A percentile compares a stretch with the other conserved stretches of the same genome.
Evolutionary conservation across 768 basidiomycete species (phyloP).

Genomic region (Hygrocybe coccinea): DNA sequence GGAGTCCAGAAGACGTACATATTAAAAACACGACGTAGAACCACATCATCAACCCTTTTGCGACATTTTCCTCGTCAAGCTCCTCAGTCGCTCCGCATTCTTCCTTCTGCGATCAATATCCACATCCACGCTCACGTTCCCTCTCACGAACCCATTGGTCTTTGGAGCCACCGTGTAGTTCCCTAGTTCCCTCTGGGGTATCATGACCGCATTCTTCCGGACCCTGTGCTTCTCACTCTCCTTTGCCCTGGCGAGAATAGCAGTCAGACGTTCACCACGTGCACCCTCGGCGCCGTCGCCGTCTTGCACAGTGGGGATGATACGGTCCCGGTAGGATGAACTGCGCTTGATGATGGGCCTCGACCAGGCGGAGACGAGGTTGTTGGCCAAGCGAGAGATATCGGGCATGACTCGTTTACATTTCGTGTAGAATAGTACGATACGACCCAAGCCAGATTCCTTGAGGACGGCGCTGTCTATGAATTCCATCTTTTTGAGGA

Average conservation of each 20-base stretch:
- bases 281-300: constrained; percentile 32
- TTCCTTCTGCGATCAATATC: constrained; percentile 70
- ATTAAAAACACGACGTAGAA: neutral
- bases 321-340: constrained; percentile 71
- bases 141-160: constrained; percentile 47
- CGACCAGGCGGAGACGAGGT: constrained; percentile 82
- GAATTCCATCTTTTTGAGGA: constrained; percentile 83
- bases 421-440: constrained; percentile 94
- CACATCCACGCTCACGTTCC: constrained; percentile 59
- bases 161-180: constrained; percentile 78
- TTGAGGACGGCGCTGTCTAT: constrained; percentile 89
- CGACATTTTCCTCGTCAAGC: constrained; percentile 49
- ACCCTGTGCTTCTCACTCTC: constrained; percentile 65
- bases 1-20: neutral
- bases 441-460: constrained; percentile 82
- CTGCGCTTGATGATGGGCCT: constrained; percentile 89
- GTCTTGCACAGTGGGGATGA: constrained; percentile 55
- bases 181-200: constrained; percentile 71
- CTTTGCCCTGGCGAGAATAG: constrained; percentile 63
- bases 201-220: constrained; percentile 76
- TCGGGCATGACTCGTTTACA: constrained; percentile 83
- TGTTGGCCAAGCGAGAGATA: constrained; percentile 74
- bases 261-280: constrained; percentile 53
- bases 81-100: constrained; percentile 69
- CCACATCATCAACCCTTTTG: constrained; percentile 12